These are phyloP conservation scores for Cutaneotrichosporon cutaneum DNA, from an alignment of 1,284 basidiomycete genomes.

Conservation along the genomic window DNA sequence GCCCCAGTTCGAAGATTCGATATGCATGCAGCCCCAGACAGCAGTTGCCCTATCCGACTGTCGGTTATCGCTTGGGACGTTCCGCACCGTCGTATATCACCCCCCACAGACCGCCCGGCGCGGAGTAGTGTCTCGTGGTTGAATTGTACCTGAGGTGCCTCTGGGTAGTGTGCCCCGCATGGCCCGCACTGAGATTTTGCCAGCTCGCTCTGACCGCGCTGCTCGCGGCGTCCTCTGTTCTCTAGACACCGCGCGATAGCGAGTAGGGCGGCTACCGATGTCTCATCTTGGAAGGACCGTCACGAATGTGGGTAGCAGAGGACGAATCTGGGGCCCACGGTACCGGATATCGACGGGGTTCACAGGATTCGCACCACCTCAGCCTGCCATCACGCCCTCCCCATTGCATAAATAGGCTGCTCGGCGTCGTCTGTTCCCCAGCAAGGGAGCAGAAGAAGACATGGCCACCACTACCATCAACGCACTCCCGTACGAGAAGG, in stretches of 20 bases:
- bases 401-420: neutral
- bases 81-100: too few relatives aligned
- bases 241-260: neutral
- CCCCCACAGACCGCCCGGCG: too few relatives aligned
- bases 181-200: neutral
- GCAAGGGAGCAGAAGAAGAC: neutral
- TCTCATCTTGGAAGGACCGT: neutral
- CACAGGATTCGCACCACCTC: neutral
- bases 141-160: too few relatives aligned
- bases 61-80: too few relatives aligned
- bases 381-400: neutral
- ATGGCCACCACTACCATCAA: neutral
- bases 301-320: neutral
- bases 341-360: neutral
- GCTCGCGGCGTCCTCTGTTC: neutral
- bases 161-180: neutral
- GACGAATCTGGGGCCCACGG: neutral
- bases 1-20: too few relatives aligned
- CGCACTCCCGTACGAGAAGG: conserved; percentile 2
- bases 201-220: neutral
- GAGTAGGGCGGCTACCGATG: neutral
- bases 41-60: too few relatives aligned
- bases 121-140: too few relatives aligned
- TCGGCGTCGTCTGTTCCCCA: neutral
- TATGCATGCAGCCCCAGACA: too few relatives aligned